Base-by-base conservation (phyloP, 805 yeast species). In the Candida andamanensis region DNA sequence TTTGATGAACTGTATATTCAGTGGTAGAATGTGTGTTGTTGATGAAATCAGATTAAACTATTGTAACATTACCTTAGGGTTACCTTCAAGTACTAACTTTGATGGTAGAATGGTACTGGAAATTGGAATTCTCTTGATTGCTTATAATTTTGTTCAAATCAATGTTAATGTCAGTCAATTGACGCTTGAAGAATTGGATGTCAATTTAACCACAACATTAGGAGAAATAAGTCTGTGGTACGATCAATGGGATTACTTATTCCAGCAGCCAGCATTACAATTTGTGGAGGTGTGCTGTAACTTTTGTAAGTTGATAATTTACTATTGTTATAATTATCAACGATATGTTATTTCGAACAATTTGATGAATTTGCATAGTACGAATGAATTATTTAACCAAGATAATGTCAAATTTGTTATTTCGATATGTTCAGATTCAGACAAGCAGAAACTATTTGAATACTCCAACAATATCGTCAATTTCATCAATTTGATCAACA, bases 51-150 rank as follows among this genome's bases (percentile, higher is more conserved):
- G 85, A 24, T 51, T 80, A 26, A 76, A 74, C 36, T 70, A 74
- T 37, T 76, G 85, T 39, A 65, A 76, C 7, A 67, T 74, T 14
- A 71, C 80, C 1, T 56, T 79, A 29, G 74, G 76, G 24, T 54
- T 75, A 23, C 63, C 78, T 4, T 62, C 73, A 21, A 74, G 87
- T 2, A 80, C 87, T 5, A 80, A 81, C 47, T 84, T 83, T 50
- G 95, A 84, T 49, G 85, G 84, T n/a, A 58, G 92, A 37, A 80
- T 84, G 76, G 79, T 82, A 6, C 79, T 86, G 24, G 94, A 84
- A 52, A 75, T 81, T 30, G 72, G 78, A 13, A 63, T 81, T 8
- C 74, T 79, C 33, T 51, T 73, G 12, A 65, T 76, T 9, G 63
- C 78, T 0, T 80, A 80, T 54, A 72, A 72, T 35, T 80, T 65